Percentiles rank a stretch among this genome's conserved stretches.
These are phyloP conservation scores for Pythium angustatum DNA, from an alignment of 352 stramenopile species.

Conservation along the genomic window DNA sequence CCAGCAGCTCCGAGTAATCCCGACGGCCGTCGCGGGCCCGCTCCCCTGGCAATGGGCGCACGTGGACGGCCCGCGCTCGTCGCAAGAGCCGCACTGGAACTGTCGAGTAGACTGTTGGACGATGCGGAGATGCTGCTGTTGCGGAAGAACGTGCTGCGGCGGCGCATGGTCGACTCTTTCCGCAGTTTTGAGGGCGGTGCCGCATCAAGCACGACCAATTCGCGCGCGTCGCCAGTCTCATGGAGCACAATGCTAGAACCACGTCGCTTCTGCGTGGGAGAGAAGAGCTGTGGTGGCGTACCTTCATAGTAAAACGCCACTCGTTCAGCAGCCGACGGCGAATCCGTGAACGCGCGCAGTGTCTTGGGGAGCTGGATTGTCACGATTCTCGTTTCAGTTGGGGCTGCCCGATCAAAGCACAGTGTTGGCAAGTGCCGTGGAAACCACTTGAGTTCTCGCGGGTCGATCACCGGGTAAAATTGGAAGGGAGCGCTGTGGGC, in stretches of 20 bases:
- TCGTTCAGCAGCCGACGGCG: slow-evolving; percentile 37
- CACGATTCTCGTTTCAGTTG: slow-evolving; percentile 45
- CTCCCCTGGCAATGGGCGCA: slow-evolving; percentile 1
- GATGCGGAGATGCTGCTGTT: slow-evolving; percentile 54
- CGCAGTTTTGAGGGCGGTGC: slow-evolving; percentile 34
- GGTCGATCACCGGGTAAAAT: slow-evolving; percentile 56
- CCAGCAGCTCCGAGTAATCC: not conserved
- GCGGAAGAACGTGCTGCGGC: slow-evolving; percentile 51
- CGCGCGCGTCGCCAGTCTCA: slow-evolving; percentile 42
- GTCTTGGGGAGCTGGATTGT: slow-evolving; percentile 52
- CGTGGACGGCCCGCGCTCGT: slow-evolving; percentile 8
- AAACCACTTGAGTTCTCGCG: slow-evolving; percentile 51
- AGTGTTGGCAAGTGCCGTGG: slow-evolving; percentile 56
- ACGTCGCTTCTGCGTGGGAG: slow-evolving; percentile 34
- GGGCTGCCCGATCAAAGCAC: slow-evolving; percentile 37
- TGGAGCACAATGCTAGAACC: slow-evolving; percentile 53
- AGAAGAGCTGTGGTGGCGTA: slow-evolving; percentile 37
- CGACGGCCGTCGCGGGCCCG: slow-evolving; percentile 14
- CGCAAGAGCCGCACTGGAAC: slow-evolving; percentile 18
- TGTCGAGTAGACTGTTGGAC: slow-evolving; percentile 37
- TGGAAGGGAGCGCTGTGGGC: slow-evolving; percentile 68
- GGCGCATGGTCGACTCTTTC: slow-evolving; percentile 44
- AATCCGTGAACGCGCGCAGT: slow-evolving; percentile 44
- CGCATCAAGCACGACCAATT: slow-evolving; percentile 43
- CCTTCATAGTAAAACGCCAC: slow-evolving; percentile 65